phyloP scores from a whole-genome alignment of 139 green algal species.

The Chlamydomonas urium region DNA sequence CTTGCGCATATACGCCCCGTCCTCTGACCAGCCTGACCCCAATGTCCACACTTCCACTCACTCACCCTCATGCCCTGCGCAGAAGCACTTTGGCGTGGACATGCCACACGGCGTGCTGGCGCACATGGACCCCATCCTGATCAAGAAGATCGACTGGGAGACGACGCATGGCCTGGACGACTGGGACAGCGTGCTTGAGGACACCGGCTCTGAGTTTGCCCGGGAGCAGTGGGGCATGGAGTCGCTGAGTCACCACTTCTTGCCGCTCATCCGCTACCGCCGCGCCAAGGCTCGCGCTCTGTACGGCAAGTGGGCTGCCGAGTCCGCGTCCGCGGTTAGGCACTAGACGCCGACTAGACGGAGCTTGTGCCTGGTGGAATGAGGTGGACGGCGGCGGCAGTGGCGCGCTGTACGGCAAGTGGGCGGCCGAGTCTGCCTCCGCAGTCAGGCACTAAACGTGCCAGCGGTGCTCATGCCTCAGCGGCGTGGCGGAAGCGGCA shows the following conservation, averaged over 20 bases:
- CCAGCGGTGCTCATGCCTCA: too few relatives aligned
- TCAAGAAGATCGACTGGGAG: constrained; percentile 68
- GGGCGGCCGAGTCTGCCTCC: neutral
- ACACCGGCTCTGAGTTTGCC: constrained; percentile 43
- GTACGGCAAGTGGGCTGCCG: constrained; percentile 7
- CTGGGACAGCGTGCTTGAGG: constrained; percentile 49
- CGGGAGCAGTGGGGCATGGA: constrained; percentile 60
- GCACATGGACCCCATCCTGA: constrained; percentile 59
- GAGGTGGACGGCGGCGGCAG: too few relatives aligned
- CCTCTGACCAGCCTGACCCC: constrained; percentile 15
- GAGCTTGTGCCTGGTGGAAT: too few relatives aligned
- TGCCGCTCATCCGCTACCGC: constrained; percentile 56
- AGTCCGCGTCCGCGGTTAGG: constrained; percentile 1
- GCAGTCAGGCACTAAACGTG: constrained; percentile 12
- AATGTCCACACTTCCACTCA: neutral
- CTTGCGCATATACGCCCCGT: constrained; percentile 56
- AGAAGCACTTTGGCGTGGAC: constrained; percentile 55
- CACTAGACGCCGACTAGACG: too few relatives aligned
- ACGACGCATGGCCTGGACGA: constrained; percentile 56
- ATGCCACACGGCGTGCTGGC: constrained; percentile 50
- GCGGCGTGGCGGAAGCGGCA: too few relatives aligned
- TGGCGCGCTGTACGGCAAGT: neutral
- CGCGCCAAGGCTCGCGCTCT: constrained; percentile 25
- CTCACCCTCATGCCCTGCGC: constrained; percentile 6
- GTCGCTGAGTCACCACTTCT: constrained; percentile 55